Percentiles rank a stretch among this genome's conserved stretches.
These are phyloP conservation scores for Penicillium coprophilum DNA, from an alignment of 495 filamentous ascomycete species.

Conservation along the genomic window DNA sequence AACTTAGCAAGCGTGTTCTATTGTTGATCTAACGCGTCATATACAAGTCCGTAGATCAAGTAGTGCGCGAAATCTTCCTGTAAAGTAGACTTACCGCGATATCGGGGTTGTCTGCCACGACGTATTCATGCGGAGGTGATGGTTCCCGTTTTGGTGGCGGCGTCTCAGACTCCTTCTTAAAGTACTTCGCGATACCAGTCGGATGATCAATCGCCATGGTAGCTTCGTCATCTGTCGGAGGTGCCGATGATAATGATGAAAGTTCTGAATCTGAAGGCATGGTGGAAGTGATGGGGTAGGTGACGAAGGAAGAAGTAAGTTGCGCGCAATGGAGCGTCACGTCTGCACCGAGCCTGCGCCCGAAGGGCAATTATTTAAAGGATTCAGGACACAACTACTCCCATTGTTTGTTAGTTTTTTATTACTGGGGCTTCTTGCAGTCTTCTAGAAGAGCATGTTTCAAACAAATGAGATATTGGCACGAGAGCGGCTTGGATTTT, in stretches of 20 bases:
- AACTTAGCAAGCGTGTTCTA: constrained; percentile 40
- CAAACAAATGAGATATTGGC: not conserved
- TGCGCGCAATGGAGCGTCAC: constrained; percentile 33
- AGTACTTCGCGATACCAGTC: constrained; percentile 47
- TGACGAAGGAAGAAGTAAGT: constrained; percentile 28
- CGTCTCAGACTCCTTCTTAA: constrained; percentile 54
- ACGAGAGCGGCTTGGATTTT: not conserved
- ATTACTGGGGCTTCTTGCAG: not conserved
- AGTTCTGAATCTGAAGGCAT: constrained; percentile 57
- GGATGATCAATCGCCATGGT: constrained; percentile 44
- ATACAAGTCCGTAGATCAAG: constrained; percentile 18
- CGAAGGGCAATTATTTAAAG: constrained; percentile 20
- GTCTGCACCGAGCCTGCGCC: constrained; percentile 33
- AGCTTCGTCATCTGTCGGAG: constrained; percentile 57
- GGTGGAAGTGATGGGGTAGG: constrained; percentile 31
- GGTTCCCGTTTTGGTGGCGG: constrained; percentile 73
- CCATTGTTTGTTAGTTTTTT: constrained; percentile 7
- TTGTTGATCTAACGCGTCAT: constrained; percentile 32
- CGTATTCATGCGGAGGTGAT: constrained; percentile 85
- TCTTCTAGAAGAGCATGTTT: not conserved
- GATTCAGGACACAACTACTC: constrained; percentile 16
- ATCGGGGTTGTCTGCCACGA: constrained; percentile 81
- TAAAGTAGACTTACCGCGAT: constrained; percentile 69
- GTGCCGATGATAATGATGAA: constrained; percentile 60
- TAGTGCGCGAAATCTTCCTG: not conserved